phyloP scores from a whole-genome alignment of 345 rosid species.

The Cardamine resedifolia region DNA sequence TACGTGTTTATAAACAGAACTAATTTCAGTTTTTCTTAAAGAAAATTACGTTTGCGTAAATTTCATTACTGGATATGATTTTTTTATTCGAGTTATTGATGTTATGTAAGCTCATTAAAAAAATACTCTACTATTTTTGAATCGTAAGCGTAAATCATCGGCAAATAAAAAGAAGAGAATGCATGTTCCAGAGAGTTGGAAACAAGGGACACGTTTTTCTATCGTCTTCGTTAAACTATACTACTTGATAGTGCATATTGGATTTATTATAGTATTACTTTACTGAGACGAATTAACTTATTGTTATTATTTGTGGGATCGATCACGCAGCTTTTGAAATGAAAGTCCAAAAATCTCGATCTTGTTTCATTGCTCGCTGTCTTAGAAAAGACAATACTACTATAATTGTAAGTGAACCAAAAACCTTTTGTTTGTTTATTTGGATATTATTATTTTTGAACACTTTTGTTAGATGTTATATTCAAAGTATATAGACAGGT shows the following conservation, averaged over 20 bases:
- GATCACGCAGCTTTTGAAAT: slow-evolving; percentile 33
- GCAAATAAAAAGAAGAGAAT: background rate
- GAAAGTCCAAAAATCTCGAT: background rate
- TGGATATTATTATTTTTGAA: background rate
- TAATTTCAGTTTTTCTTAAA: too few relatives aligned
- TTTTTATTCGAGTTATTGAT: background rate
- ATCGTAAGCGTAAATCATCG: slow-evolving; percentile 13
- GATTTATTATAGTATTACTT: slow-evolving; percentile 17
- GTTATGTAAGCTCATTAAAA: background rate
- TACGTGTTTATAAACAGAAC: background rate
- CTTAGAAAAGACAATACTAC: slow-evolving; percentile 25
- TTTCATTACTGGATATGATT: too few relatives aligned
- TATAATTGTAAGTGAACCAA: slow-evolving; percentile 19
- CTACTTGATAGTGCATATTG: slow-evolving; percentile 12
- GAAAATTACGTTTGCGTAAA: background rate
- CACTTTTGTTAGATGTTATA: background rate
- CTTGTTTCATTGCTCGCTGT: slow-evolving; percentile 26
- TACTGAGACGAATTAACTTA: slow-evolving; percentile 16
- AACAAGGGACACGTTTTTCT: slow-evolving; percentile 25
- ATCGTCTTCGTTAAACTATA: background rate
- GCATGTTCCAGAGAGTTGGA: slow-evolving; percentile 29
- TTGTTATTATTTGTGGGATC: slow-evolving; percentile 1
- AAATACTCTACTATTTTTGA: background rate
- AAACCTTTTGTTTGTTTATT: slow-evolving; percentile 25
- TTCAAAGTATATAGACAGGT: slow-evolving; percentile 5